Conservation (phyloP, 1,284 basidiomycete genomes). For the Ustilago lituana region DNA sequence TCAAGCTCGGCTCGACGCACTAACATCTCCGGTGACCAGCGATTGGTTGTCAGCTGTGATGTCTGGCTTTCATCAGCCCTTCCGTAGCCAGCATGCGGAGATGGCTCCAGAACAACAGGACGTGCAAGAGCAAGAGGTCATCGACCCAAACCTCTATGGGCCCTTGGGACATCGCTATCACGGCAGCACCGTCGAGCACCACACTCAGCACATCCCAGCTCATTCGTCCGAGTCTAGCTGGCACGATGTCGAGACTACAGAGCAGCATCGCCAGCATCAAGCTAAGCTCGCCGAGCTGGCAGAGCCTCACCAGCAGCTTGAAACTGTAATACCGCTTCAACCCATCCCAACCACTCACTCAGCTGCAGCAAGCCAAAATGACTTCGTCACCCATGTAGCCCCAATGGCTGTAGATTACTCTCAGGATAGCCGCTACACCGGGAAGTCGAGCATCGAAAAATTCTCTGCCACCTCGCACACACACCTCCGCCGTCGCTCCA, state of each 20-base stretch:
- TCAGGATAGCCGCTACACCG: slow-evolving; percentile 19
- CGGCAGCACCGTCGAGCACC: background rate
- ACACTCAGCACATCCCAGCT: slow-evolving; percentile 1
- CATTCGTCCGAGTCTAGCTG: slow-evolving; percentile 7
- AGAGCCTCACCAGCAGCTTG: slow-evolving; percentile 6
- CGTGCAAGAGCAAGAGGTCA: slow-evolving; percentile 15
- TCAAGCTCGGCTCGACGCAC: too few species aligned
- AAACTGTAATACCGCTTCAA: slow-evolving; percentile 13
- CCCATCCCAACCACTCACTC: slow-evolving; percentile 5
- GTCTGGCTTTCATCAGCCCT: slow-evolving; percentile 25
- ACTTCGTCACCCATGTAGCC: slow-evolving; percentile 14
- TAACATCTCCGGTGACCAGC: background rate
- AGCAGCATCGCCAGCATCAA: slow-evolving; percentile 24
- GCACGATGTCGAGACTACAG: slow-evolving; percentile 38
- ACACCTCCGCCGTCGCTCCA: slow-evolving; percentile 27
- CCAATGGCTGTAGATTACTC: slow-evolving; percentile 19
- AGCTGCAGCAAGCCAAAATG: slow-evolving; percentile 2
- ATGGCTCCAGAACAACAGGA: background rate
- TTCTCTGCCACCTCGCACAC: background rate
- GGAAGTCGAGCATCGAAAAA: slow-evolving; percentile 9
- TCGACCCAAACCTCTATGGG: slow-evolving; percentile 48
- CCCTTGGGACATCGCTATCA: slow-evolving; percentile 39
- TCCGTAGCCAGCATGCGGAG: too few species aligned
- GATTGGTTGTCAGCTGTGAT: slow-evolving; percentile 8
- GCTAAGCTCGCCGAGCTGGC: background rate